phyloP scores from a whole-genome alignment of 1,284 basidiomycete genomes.

The Cryptococcus floricola region DNA sequence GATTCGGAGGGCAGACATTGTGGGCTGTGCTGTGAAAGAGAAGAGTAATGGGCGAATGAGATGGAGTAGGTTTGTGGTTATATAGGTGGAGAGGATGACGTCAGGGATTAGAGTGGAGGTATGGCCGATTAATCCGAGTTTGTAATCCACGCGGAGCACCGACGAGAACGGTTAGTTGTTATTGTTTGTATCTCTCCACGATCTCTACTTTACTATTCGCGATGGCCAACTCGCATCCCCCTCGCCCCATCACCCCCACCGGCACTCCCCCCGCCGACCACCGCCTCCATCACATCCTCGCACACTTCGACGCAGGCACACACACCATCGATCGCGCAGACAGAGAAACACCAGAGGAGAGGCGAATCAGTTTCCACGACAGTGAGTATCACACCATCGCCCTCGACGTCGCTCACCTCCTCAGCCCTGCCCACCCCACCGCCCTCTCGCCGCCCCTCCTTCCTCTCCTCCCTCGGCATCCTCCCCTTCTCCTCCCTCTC shows the following conservation, averaged over 20 bases:
- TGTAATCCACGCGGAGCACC: neutral
- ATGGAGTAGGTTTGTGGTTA: neutral
- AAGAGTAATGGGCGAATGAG: neutral
- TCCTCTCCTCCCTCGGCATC: constrained; percentile 16
- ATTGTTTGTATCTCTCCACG: no score
- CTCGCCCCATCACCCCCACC: constrained; percentile 4
- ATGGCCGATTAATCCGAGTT: constrained; percentile 1
- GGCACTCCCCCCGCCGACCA: constrained; percentile 2
- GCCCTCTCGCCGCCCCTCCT: constrained; percentile 17
- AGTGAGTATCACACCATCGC: neutral
- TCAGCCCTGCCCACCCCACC: constrained; percentile 16
- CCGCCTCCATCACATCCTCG: constrained; percentile 26
- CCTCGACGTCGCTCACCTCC: neutral
- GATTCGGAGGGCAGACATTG: constrained; percentile 9
- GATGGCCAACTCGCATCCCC: neutral
- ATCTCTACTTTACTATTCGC: neutral
- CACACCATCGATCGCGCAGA: constrained; percentile 29
- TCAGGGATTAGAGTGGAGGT: neutral
- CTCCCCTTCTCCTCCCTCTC: constrained; percentile 10
- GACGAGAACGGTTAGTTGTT: neutral
- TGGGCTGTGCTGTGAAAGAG: neutral
- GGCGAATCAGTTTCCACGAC: constrained; percentile 10
- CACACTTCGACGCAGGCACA: constrained; percentile 29
- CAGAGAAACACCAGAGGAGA: constrained; percentile 14
- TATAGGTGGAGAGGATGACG: neutral